Evolutionary conservation across 129 eudicot species (phyloP).

Genomic region (Lonicera japonica): DNA sequence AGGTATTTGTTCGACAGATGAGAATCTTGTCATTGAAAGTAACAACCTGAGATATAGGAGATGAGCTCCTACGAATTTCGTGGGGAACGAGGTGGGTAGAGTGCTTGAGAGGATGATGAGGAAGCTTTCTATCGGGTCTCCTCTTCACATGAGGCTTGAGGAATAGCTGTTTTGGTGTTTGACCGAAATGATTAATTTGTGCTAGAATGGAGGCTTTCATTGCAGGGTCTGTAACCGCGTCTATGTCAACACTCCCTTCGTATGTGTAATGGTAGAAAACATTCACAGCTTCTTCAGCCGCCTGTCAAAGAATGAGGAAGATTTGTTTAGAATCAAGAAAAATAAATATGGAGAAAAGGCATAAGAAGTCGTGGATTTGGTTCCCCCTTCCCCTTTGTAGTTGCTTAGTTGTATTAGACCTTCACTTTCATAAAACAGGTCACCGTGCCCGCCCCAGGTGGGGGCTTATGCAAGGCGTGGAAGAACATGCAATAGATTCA

Average conservation of each 20-base stretch:
- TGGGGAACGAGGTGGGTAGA: constrained; percentile 59
- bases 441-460: too few relatives aligned
- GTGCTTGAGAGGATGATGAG: constrained; percentile 62
- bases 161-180: constrained; percentile 87
- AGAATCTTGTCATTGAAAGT: constrained; percentile 61
- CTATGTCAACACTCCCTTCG: constrained; percentile 95
- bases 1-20: constrained; percentile 51
- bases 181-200: constrained; percentile 96
- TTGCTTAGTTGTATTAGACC: too few relatives aligned
- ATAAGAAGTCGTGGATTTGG: too few relatives aligned
- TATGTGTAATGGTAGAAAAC: constrained; percentile 93
- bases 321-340: too few relatives aligned
- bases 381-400: too few relatives aligned
- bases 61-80: constrained; percentile 50
- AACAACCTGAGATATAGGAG: constrained; percentile 56
- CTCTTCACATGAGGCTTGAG: constrained; percentile 75
- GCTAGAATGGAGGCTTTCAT: constrained; percentile 98
- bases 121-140: constrained; percentile 48
- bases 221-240: constrained; percentile 84
- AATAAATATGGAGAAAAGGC: background rate
- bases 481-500: too few relatives aligned
- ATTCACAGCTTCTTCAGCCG: constrained; percentile 92
- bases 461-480: too few relatives aligned
- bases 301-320: constrained; percentile 30
- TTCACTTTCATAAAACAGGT: too few relatives aligned